Evolutionary conservation across 169 alveolate genomes (phyloP), one percentile per base, ranked within the genome.

Genomic region (Theileria annulata): DNA sequence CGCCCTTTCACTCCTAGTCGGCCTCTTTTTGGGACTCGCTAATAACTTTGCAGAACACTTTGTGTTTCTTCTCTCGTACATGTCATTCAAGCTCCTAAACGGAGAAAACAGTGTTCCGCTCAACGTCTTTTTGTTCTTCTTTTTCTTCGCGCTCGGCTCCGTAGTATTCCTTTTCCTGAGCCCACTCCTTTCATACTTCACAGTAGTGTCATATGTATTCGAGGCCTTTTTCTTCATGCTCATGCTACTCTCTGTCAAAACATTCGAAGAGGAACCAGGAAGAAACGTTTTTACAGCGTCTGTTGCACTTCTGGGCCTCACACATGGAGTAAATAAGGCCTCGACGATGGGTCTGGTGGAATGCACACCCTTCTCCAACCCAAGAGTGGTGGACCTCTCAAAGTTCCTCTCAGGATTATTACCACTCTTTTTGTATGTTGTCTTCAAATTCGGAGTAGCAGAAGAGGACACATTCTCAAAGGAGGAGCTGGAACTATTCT

Each of bases 1-100:
- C 28, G 51, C 17, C 17, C 66, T 56, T 15, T 56, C 66, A 56
- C 15, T 27, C 37, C 31, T 71, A 54, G 12, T 66, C 2, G 80
- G 75, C 75, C 56, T 79, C 68, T n/a, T 35, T 48, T 68, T 69
- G 73, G 87, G 87, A 10, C 75, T 79, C 68, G 58, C 75, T 28
- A 77, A 48, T 60, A 30, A 62, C 75, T 23, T 79, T 27, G 27
- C 35, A 72, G 59, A 58, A n/a, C 67, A 79, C 77, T 10, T 21
- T 25, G 59, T 71, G 68, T 79, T 79, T 48, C 67, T 79, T 69
- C 68, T 79, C 21, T 21, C 77, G 12, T 27, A 30, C 54, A 79
- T 71, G 80, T 79, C 80, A 4, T 66, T 77, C 28, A 37, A 25
- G 30, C 73, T 66, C 12, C 47, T 68, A 48, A 28, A 28, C n/a